phyloP scores from a whole-genome alignment of 2,329 filamentous ascomycete species.

The Hysterium pulicare region DNA sequence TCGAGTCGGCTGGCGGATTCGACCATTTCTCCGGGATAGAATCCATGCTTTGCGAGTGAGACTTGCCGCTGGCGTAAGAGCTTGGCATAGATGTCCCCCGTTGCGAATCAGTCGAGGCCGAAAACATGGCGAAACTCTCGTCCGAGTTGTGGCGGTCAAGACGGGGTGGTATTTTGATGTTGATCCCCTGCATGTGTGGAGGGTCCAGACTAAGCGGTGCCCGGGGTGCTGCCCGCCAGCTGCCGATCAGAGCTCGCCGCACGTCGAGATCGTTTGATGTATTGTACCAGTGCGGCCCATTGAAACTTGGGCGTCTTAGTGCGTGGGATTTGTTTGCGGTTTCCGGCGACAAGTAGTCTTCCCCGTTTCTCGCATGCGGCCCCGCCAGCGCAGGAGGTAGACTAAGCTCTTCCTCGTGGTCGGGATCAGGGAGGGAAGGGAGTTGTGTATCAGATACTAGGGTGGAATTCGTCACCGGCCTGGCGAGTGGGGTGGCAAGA shows the following conservation, averaged over 20 bases:
- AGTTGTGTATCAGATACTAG: slow-evolving; percentile 6
- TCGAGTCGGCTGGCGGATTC: slow-evolving; percentile 22
- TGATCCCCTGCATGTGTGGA: slow-evolving; percentile 36
- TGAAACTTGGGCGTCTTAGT: slow-evolving; percentile 19
- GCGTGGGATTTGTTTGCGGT: slow-evolving; percentile 10
- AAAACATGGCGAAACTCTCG: slow-evolving; percentile 63
- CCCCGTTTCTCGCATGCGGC: slow-evolving; percentile 12
- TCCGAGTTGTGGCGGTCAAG: slow-evolving; percentile 54
- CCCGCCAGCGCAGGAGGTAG: slow-evolving; percentile 34
- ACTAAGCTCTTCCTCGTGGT: slow-evolving; percentile 33
- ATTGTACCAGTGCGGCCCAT: slow-evolving; percentile 31
- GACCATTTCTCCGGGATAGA: slow-evolving; percentile 29
- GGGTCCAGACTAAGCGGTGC: slow-evolving; percentile 49
- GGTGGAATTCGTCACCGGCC: slow-evolving; percentile 32
- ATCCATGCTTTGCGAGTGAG: slow-evolving; percentile 21
- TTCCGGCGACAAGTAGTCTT: slow-evolving; percentile 6
- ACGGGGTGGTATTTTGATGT: slow-evolving; percentile 29
- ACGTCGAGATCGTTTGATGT: slow-evolving; percentile 35
- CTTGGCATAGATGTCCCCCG: slow-evolving; percentile 51
- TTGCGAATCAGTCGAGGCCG: slow-evolving; percentile 58
- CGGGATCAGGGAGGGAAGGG: slow-evolving; percentile 31
- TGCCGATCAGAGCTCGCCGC: slow-evolving; percentile 35
- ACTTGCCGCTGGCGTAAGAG: slow-evolving; percentile 44
- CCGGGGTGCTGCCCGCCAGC: slow-evolving; percentile 51
- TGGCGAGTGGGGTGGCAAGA: slow-evolving; percentile 54